Evolutionary conservation across 352 stramenopile species (phyloP).

Genomic region (Nothophytophthora sp.): DNA sequence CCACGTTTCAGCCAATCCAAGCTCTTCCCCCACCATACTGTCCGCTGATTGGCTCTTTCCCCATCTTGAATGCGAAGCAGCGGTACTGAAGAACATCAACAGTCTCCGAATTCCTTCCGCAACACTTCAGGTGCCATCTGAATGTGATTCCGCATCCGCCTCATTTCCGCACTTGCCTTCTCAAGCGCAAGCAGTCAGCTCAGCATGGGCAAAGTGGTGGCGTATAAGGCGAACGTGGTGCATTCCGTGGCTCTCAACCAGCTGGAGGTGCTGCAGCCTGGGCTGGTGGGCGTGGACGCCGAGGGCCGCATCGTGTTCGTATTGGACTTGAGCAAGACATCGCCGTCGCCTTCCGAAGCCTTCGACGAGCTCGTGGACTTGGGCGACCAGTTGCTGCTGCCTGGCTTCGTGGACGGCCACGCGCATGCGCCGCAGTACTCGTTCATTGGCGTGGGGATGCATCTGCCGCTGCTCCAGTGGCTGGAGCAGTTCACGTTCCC

Average conservation of each 20-base stretch:
- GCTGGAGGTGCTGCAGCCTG: slow-evolving; percentile 64
- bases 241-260: slow-evolving; percentile 62
- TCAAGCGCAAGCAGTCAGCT: slow-evolving; percentile 5
- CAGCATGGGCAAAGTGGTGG: slow-evolving; percentile 34
- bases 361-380: slow-evolving; percentile 70
- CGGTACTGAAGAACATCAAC: no score
- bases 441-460: slow-evolving; percentile 93
- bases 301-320: slow-evolving; percentile 56
- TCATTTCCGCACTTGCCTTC: slow-evolving; percentile 21
- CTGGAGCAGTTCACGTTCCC: slow-evolving; percentile 95
- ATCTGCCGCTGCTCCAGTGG: slow-evolving; percentile 93
- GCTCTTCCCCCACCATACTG: no score
- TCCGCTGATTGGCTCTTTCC: no score
- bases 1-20: no score
- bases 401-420: slow-evolving; percentile 94
- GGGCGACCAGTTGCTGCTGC: slow-evolving; percentile 83
- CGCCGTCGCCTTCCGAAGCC: slow-evolving; percentile 4
- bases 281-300: slow-evolving; percentile 58
- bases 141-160: no score
- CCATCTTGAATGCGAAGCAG: no score
- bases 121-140: no score
- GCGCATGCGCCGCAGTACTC: slow-evolving; percentile 94
- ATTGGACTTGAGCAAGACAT: slow-evolving; percentile 26
- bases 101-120: no score
- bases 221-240: slow-evolving; percentile 81